These are phyloP conservation scores for Neurospora sp. DNA, from an alignment of 495 filamentous ascomycete species.

Conservation along the genomic window DNA sequence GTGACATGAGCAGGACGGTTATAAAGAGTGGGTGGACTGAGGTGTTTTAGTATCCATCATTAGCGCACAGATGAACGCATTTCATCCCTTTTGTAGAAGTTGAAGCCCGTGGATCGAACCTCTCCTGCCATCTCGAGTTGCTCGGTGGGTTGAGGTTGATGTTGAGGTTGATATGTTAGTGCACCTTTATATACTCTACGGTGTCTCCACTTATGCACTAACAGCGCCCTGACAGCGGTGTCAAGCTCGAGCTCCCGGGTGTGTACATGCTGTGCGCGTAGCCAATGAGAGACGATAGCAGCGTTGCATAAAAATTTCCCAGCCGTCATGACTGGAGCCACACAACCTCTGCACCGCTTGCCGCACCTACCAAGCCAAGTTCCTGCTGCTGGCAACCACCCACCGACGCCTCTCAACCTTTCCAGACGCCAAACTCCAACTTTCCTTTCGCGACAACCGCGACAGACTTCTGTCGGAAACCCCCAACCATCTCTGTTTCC, in stretches of 20 bases:
- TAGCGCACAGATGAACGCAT: neutral
- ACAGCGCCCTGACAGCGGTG: neutral
- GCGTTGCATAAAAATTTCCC: constrained; percentile 16
- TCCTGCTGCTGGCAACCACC: neutral
- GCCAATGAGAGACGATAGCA: constrained; percentile 15
- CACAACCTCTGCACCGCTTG: neutral
- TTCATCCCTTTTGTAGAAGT: neutral
- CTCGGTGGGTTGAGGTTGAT: neutral
- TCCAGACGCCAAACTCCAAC: constrained; percentile 1
- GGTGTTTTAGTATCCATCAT: neutral
- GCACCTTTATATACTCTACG: neutral
- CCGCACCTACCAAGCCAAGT: constrained; percentile 1
- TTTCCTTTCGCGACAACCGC: neutral
- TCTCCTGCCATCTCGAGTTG: neutral
- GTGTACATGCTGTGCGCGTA: neutral
- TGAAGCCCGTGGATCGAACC: neutral
- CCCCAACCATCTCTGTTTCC: neutral
- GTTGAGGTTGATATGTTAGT: constrained; percentile 1
- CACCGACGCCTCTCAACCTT: constrained; percentile 1
- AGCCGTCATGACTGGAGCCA: constrained; percentile 3
- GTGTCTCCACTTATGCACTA: neutral
- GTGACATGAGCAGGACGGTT: neutral
- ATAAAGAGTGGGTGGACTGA: neutral
- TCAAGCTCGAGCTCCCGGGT: constrained; percentile 2
- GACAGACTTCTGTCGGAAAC: constrained; percentile 1